Conservation (phyloP, 106 monocot genomes). For the Allium cepa region DNA sequence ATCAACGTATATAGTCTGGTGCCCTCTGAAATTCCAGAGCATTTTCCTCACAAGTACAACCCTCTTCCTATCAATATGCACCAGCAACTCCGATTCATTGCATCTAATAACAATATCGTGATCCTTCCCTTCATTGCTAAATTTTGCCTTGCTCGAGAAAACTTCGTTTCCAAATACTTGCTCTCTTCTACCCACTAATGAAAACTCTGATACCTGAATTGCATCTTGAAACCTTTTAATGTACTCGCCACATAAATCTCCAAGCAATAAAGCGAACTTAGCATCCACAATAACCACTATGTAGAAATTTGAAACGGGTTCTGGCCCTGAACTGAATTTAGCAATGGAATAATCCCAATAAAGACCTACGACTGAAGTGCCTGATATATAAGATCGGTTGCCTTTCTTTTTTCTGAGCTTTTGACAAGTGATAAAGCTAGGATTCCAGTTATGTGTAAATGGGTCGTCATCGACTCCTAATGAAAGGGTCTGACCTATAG, state of each 20-base stretch:
- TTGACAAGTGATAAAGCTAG: neutral
- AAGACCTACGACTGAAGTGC: slow-evolving; percentile 11
- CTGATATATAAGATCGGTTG: slow-evolving; percentile 10
- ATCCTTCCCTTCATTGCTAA: slow-evolving; percentile 21
- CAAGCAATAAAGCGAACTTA: slow-evolving; percentile 32
- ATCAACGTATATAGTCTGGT: slow-evolving; percentile 65
- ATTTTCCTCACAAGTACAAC: slow-evolving; percentile 53
- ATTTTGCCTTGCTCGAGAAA: slow-evolving; percentile 30
- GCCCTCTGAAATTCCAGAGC: slow-evolving; percentile 68
- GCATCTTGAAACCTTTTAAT: neutral
- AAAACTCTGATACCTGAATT: slow-evolving; percentile 10
- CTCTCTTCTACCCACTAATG: slow-evolving; percentile 28
- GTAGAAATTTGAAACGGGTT: slow-evolving; percentile 45
- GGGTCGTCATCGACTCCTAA: slow-evolving; percentile 35
- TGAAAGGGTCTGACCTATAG: slow-evolving; percentile 33
- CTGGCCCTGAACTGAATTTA: slow-evolving; percentile 25
- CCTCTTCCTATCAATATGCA: slow-evolving; percentile 61
- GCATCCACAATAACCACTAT: slow-evolving; percentile 22
- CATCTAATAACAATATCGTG: slow-evolving; percentile 44
- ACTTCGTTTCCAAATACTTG: slow-evolving; percentile 11
- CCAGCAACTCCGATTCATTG: slow-evolving; percentile 44
- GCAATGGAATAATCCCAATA: slow-evolving; percentile 52
- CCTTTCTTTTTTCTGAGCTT: slow-evolving; percentile 29
- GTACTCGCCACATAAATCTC: slow-evolving; percentile 17
- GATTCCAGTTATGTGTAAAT: neutral